Base-by-base conservation (phyloP, 179 eudicot species). In the Beta lomatogona region DNA sequence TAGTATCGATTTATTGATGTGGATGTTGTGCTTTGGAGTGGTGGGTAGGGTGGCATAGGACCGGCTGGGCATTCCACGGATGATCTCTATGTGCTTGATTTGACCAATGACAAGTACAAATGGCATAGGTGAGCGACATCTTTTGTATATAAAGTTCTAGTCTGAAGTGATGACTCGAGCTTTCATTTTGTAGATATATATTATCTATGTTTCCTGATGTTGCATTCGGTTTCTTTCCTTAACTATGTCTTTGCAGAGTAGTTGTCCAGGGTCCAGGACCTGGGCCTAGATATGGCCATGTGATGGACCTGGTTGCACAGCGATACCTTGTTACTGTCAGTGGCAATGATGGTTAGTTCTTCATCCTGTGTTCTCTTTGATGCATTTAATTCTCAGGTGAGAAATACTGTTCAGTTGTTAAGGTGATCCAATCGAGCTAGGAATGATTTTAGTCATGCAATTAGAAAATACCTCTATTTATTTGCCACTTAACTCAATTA, bases 11-110 rank as follows among this genome's bases (percentile, higher is more conserved):
- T 80, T 67, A 50, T 70, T 82, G 13, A 85, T 79, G 67, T 81
- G 71, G 48, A 65, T 75, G 73, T 76, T 80, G n/a, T 71, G 79
- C 59, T 71, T 72, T 61, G 83, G 79, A 81, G 77, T 80, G 79
- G 79, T 74, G 75, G 65, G 31, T 84, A 94, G 99, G 99, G 99
- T 66, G 98, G 99, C 63, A 92, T 96, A 71, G 99, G 99, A 81
- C 97, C 98, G 67, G 94, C 98, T 25, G 99, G 99, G 87, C 99
- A 94, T 87, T 93, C 98, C 10, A 94, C 97, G 2, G 99, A 96
- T 84, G 99, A 96, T 84, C 89, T 96, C 6, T 94, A 89, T 44
- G 97, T 93, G 76, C 98, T 96, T 81, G 99, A 96, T 83, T 77
- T 94, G 87, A 87, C 93, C 61, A 94, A 94, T 85, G 99, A 96